Evolutionary conservation across 148 eudicot species (phyloP).

Genomic region (Rheum nobile): DNA sequence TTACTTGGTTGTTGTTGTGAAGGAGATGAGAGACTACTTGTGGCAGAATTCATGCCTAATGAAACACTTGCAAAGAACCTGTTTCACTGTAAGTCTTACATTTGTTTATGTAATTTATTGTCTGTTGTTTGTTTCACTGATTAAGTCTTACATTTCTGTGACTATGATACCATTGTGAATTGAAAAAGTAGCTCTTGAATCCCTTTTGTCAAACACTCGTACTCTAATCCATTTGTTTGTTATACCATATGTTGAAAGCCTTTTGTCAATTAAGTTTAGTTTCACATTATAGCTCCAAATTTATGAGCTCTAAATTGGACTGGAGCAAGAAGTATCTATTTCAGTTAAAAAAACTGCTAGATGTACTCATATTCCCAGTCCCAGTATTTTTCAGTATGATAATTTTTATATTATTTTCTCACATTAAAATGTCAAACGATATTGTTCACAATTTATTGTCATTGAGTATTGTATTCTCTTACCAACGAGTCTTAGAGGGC

Average conservation of each 20-base stretch:
- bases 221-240: neutral
- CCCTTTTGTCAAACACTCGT: neutral
- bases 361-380: neutral
- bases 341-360: neutral
- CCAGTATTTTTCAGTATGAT: neutral
- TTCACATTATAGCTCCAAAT: neutral
- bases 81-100: slow-evolving; percentile 8
- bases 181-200: neutral
- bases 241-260: neutral
- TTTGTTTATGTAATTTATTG: neutral
- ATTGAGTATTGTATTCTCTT: neutral
- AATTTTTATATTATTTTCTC: neutral
- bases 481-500: neutral
- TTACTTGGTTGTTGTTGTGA: slow-evolving; percentile 14
- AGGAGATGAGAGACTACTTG: slow-evolving; percentile 14
- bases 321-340: neutral
- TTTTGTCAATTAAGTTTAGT: neutral
- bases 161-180: neutral
- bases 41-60: slow-evolving; percentile 17
- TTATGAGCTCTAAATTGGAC: neutral
- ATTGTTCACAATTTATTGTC: neutral
- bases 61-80: slow-evolving; percentile 14
- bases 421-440: neutral
- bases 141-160: too few species aligned
- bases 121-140: neutral